Conservation (phyloP, 768 basidiomycete species). For the Lyophyllum decastes region DNA sequence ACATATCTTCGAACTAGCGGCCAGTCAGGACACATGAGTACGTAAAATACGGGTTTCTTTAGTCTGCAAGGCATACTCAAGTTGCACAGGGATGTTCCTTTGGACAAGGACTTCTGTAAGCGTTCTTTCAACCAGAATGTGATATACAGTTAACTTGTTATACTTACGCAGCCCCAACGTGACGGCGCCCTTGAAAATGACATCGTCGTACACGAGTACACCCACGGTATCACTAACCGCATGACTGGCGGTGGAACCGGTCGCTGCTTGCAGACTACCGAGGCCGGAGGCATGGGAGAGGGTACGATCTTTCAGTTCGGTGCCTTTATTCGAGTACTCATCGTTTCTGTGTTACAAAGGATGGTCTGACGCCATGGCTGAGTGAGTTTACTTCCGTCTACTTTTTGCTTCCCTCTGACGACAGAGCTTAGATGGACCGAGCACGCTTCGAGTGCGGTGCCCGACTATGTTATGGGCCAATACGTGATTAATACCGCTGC, state of each 20-base stretch:
- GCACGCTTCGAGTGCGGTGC: conserved; percentile 39
- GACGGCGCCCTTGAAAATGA: conserved; percentile 70
- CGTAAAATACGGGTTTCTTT: background rate
- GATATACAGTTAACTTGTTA: conserved; percentile 42
- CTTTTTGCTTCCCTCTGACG: background rate
- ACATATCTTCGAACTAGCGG: conserved; percentile 21
- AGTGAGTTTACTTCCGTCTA: conserved; percentile 22
- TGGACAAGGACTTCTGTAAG: conserved; percentile 32
- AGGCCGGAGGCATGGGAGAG: conserved; percentile 71
- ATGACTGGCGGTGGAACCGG: conserved; percentile 57
- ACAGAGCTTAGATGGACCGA: conserved; percentile 37
- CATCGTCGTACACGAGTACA: conserved; percentile 53
- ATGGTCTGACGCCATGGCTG: conserved; percentile 55
- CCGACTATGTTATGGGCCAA: conserved; percentile 46
- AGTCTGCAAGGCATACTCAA: background rate
- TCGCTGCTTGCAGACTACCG: conserved; percentile 62
- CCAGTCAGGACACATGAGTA: conserved; percentile 41
- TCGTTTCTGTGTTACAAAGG: conserved; percentile 9
- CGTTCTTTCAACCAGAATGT: conserved; percentile 38
- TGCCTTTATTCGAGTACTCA: background rate
- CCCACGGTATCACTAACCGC: conserved; percentile 48
- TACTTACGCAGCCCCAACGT: conserved; percentile 51
- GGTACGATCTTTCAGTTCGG: conserved; percentile 37
- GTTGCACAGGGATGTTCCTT: conserved; percentile 33
- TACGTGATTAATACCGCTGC: conserved; percentile 52